phyloP scores from a whole-genome alignment of 805 yeast genomes.

The Komagataella pastoris region DNA sequence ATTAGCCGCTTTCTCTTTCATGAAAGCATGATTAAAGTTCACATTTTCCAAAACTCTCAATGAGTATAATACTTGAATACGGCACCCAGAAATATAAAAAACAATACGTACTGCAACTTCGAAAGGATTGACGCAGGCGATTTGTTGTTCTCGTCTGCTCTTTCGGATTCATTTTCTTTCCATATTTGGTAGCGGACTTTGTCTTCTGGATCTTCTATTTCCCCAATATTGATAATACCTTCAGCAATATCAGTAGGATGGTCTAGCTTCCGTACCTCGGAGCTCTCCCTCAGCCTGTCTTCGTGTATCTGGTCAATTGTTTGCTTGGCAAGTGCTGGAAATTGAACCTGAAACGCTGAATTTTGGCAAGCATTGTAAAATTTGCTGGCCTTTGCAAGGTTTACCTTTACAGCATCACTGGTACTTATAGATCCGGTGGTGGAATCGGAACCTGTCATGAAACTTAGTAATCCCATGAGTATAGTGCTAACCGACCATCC shows the following conservation, averaged over 20 bases:
- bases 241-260: not conserved
- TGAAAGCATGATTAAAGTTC: not conserved
- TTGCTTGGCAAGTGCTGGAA: constrained; percentile 50
- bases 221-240: constrained; percentile 17
- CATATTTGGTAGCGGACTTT: not conserved
- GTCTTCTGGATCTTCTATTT: constrained; percentile 54
- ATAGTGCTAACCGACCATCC: constrained; percentile 92
- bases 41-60: not conserved
- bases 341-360: constrained; percentile 35
- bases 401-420: constrained; percentile 39
- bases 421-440: constrained; percentile 77
- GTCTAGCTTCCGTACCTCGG: not conserved
- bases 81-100: not conserved
- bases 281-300: not conserved
- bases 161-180: not conserved
- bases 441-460: constrained; percentile 79
- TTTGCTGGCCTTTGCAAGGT: constrained; percentile 45
- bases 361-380: constrained; percentile 46
- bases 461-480: constrained; percentile 73
- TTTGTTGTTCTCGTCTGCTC: not conserved
- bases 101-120: not conserved
- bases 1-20: not conserved
- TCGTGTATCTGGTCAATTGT: constrained; percentile 14
- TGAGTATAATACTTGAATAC: not conserved
- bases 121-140: not conserved